Percentiles rank a stretch among this genome's conserved stretches.
phyloP scores from a whole-genome alignment of 192 early-diverging fungal genomes.

The Coemansia sp. region DNA sequence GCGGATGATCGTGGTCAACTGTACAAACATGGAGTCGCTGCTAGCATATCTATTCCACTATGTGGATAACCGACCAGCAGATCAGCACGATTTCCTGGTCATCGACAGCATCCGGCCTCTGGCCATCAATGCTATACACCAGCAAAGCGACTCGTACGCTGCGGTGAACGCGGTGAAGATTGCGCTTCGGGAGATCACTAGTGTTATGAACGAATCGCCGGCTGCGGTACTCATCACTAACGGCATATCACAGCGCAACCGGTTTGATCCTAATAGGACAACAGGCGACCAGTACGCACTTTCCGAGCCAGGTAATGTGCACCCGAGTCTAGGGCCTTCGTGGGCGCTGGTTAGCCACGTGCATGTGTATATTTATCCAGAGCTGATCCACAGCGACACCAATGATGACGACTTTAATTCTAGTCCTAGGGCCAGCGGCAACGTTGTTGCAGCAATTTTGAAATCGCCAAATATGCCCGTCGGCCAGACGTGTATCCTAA shows the following conservation, averaged over 20 bases:
- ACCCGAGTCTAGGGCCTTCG: constrained; percentile 31
- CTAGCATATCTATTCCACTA: constrained; percentile 38
- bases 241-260: constrained; percentile 32
- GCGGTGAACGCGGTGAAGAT: constrained; percentile 34
- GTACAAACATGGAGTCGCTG: constrained; percentile 26
- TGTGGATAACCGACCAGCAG: not conserved
- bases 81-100: constrained; percentile 16
- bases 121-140: constrained; percentile 20
- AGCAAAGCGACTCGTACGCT: constrained; percentile 13
- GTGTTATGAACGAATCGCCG: not conserved
- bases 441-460: constrained; percentile 9
- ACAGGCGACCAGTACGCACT: not conserved
- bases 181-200: constrained; percentile 23
- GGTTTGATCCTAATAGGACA: not conserved
- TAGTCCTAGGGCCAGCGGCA: not conserved
- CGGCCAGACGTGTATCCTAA: not conserved
- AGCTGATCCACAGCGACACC: not conserved
- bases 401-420: not conserved
- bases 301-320: not conserved
- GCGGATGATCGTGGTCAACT: constrained; percentile 32
- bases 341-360: constrained; percentile 42
- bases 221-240: constrained; percentile 31
- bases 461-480: constrained; percentile 15
- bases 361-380: constrained; percentile 14
- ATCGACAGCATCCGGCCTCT: constrained; percentile 42